phyloP scores from a whole-genome alignment of 169 alveolate species.

The Plasmodium fragile region DNA sequence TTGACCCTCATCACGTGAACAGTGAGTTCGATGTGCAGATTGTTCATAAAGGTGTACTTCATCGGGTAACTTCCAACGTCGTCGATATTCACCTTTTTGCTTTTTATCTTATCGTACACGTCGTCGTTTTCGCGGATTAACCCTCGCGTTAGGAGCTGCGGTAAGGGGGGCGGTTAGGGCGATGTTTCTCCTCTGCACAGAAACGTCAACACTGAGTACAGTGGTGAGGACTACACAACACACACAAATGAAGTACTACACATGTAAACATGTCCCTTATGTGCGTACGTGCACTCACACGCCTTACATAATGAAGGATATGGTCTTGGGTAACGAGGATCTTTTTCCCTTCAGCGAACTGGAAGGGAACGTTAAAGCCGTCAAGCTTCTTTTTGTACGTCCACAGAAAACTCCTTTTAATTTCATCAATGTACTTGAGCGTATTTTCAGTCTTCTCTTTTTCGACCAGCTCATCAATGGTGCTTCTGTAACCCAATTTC shows the following conservation, averaged over 20 bases:
- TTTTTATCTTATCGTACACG: conserved; percentile 64
- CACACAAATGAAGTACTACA: neutral
- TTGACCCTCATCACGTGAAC: conserved; percentile 29
- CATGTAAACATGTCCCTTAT: neutral
- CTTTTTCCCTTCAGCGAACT: conserved; percentile 33
- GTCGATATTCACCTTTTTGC: conserved; percentile 49
- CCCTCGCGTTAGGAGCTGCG: conserved; percentile 59
- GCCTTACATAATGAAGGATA: conserved; percentile 55
- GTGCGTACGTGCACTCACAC: conserved; percentile 2
- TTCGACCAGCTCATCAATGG: conserved; percentile 67
- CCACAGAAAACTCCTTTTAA: conserved; percentile 61
- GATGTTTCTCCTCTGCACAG: neutral
- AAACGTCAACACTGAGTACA: neutral
- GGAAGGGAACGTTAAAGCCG: conserved; percentile 38
- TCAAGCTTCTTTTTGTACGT: conserved; percentile 42
- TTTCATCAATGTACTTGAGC: conserved; percentile 65
- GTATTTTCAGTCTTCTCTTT: conserved; percentile 68
- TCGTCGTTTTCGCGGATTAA: conserved; percentile 73
- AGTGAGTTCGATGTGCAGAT: conserved; percentile 27
- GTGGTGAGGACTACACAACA: neutral
- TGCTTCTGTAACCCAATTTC: conserved; percentile 71
- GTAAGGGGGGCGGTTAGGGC: neutral
- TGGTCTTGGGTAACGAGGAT: conserved; percentile 57
- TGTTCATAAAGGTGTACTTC: conserved; percentile 63
- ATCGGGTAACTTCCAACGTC: conserved; percentile 62